Conservation (phyloP, 257 asterid genomes). For the Gynochthodes officinalis region DNA sequence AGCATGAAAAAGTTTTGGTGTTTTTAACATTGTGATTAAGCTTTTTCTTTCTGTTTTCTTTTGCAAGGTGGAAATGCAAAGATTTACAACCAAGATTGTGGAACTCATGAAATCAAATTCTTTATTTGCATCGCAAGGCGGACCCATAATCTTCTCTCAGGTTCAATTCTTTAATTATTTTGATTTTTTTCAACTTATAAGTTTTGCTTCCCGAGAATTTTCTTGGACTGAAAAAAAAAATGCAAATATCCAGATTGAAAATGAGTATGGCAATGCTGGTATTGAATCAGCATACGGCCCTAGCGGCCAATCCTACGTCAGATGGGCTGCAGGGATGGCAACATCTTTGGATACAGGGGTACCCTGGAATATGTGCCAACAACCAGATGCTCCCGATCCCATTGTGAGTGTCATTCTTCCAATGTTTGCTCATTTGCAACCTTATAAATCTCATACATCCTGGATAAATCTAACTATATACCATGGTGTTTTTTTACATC, state of each 20-base stretch:
- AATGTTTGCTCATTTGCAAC: neutral
- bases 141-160: slow-evolving; percentile 90
- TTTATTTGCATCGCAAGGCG: slow-evolving; percentile 87
- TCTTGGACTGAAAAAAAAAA: neutral
- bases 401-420: slow-evolving; percentile 41
- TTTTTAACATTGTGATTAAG: neutral
- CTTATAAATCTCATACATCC: neutral
- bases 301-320: slow-evolving; percentile 62
- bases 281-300: slow-evolving; percentile 50
- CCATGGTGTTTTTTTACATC: neutral
- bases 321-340: slow-evolving; percentile 95
- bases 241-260: slow-evolving; percentile 59
- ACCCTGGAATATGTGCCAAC: slow-evolving; percentile 98
- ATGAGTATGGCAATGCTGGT: slow-evolving; percentile 73
- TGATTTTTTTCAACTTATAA: neutral
- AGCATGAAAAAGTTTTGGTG: neutral
- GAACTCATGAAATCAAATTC: slow-evolving; percentile 77
- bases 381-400: slow-evolving; percentile 82
- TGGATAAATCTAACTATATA: neutral
- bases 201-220: neutral
- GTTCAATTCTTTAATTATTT: slow-evolving; percentile 32
- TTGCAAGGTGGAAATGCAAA: slow-evolving; percentile 81
- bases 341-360: slow-evolving; percentile 73
- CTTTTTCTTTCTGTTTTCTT: neutral
- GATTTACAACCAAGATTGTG: slow-evolving; percentile 81